These are phyloP conservation scores for Boletus sensibilis DNA, from an alignment of 768 basidiomycete genomes.

Conservation along the genomic window DNA sequence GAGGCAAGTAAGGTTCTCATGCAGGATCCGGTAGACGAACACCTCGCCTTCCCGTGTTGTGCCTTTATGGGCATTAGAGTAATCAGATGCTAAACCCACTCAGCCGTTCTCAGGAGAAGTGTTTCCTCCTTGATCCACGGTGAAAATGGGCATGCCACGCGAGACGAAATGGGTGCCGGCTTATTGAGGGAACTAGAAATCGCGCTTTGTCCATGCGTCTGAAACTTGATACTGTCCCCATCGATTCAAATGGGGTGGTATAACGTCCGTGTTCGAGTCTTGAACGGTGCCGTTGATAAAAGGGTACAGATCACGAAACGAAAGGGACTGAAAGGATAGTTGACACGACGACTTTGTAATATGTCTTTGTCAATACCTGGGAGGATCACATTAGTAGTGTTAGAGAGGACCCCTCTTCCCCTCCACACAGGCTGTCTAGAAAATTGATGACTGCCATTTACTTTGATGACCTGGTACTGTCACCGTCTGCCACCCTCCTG, in stretches of 20 bases:
- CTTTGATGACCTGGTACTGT: background rate
- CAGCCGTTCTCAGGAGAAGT: constrained; percentile 16
- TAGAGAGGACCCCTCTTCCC: background rate
- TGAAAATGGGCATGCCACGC: background rate
- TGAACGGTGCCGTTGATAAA: background rate
- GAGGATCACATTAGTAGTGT: background rate
- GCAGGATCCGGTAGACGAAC: constrained; percentile 19
- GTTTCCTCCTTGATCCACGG: constrained; percentile 2
- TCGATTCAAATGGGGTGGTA: background rate
- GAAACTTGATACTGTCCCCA: background rate
- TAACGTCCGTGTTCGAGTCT: background rate
- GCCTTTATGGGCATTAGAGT: constrained; percentile 6
- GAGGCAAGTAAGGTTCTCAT: constrained; percentile 15
- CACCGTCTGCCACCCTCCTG: background rate
- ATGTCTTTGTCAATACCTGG: background rate
- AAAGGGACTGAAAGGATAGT: background rate
- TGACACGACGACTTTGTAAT: background rate
- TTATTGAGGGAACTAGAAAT: background rate
- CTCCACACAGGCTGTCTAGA: background rate
- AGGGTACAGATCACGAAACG: constrained; percentile 5
- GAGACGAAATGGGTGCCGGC: background rate
- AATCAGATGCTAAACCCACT: constrained; percentile 4
- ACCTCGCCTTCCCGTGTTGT: constrained; percentile 4
- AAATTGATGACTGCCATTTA: background rate
- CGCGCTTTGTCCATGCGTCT: background rate